Percentiles rank a stretch among this genome's conserved stretches.
These are phyloP conservation scores for Talaromyces piceae DNA, from an alignment of 2,329 filamentous ascomycete genomes.

Conservation along the genomic window DNA sequence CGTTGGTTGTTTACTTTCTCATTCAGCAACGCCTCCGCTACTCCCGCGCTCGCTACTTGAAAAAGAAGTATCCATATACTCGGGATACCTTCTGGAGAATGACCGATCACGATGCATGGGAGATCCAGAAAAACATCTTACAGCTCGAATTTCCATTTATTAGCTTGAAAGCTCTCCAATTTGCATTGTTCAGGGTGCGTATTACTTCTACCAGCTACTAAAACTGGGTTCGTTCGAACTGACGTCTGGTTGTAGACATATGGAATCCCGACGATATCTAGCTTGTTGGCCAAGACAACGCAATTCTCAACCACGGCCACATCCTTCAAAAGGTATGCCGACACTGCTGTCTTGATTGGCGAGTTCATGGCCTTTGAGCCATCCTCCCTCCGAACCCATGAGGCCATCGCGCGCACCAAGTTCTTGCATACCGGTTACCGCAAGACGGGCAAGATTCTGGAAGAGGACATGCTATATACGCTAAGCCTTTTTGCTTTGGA, in stretches of 20 bases:
- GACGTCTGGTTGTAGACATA: constrained; percentile 39
- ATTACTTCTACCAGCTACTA: background rate
- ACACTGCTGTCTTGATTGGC: constrained; percentile 43
- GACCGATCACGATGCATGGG: constrained; percentile 47
- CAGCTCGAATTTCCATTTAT: constrained; percentile 51
- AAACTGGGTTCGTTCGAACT: background rate
- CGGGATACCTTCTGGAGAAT: constrained; percentile 42
- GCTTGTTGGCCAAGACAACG: constrained; percentile 42
- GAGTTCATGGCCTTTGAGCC: constrained; percentile 43
- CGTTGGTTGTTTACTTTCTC: background rate
- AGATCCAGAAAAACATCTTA: constrained; percentile 40
- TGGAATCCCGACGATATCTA: constrained; percentile 49
- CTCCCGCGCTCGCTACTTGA: background rate
- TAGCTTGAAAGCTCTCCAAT: constrained; percentile 45
- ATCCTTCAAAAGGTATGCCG: constrained; percentile 46
- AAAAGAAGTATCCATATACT: constrained; percentile 28
- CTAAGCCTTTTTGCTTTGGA: constrained; percentile 59
- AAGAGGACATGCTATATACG: constrained; percentile 61
- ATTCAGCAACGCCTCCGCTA: background rate
- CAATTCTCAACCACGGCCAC: constrained; percentile 42
- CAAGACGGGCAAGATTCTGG: constrained; percentile 49
- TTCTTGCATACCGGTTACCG: constrained; percentile 55
- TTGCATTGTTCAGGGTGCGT: constrained; percentile 51
- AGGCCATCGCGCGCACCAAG: constrained; percentile 56
- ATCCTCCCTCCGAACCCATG: constrained; percentile 36